These are phyloP conservation scores for Neocatenulostroma microsporum DNA, from an alignment of 2,329 filamentous ascomycete genomes.

Conservation along the genomic window DNA sequence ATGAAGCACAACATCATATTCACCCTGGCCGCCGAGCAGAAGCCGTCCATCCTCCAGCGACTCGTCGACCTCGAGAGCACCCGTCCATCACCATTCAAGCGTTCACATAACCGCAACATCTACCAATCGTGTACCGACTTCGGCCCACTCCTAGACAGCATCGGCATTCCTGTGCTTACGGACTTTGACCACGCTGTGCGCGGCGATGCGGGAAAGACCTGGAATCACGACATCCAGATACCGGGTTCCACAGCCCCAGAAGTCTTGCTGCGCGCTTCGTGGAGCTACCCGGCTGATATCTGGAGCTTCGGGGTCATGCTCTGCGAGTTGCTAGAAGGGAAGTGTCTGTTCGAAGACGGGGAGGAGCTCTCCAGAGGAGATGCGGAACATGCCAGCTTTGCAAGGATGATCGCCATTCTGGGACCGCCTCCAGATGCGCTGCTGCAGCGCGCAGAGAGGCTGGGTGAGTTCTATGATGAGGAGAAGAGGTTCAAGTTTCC, in stretches of 20 bases:
- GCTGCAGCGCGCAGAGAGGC: constrained; percentile 8
- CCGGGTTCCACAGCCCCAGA: not conserved
- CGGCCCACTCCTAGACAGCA: not conserved
- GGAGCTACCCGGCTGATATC: constrained; percentile 4
- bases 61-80: not conserved
- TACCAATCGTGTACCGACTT: constrained; percentile 1
- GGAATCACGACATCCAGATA: constrained; percentile 5
- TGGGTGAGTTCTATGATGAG: constrained; percentile 10
- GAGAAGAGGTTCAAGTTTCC: constrained; percentile 4
- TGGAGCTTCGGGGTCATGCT: constrained; percentile 7
- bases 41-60: not conserved
- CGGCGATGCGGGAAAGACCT: not conserved
- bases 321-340: constrained; percentile 10
- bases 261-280: not conserved
- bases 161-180: not conserved
- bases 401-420: constrained; percentile 15
- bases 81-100: not conserved
- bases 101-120: not conserved
- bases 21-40: not conserved
- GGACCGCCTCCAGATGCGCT: constrained; percentile 15
- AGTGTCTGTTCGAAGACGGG: constrained; percentile 15
- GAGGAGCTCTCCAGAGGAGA: not conserved
- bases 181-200: constrained; percentile 4
- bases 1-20: constrained; percentile 3
- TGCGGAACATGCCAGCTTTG: constrained; percentile 5